These are phyloP conservation scores for Camellia granthamiana DNA, from an alignment of 148 eudicot species.

Conservation along the genomic window DNA sequence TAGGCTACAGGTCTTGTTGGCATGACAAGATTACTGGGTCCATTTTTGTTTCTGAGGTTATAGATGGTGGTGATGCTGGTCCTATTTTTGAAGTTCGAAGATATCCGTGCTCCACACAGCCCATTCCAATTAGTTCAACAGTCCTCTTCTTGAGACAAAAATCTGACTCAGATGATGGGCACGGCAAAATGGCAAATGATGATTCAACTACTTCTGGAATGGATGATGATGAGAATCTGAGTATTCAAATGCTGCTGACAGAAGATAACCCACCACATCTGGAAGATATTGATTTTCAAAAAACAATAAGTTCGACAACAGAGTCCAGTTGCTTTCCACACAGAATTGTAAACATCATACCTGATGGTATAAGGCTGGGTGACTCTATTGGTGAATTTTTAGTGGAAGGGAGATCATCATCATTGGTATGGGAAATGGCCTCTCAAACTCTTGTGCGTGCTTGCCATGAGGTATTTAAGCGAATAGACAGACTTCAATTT, in stretches of 20 bases:
- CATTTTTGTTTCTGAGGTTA: conserved; percentile 41
- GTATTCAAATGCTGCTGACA: conserved; percentile 33
- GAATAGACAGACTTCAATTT: conserved; percentile 27
- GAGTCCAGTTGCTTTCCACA: conserved; percentile 17
- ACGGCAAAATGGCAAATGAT: conserved; percentile 12
- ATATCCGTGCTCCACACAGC: conserved; percentile 37
- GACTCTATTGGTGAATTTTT: conserved; percentile 42
- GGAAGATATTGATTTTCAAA: conserved; percentile 21
- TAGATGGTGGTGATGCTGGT: conserved; percentile 50
- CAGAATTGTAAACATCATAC: conserved; percentile 5
- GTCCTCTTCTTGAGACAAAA: conserved; percentile 26
- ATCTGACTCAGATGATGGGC: conserved; percentile 18
- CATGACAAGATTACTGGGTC: conserved; percentile 59
- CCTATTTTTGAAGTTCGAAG: conserved; percentile 44
- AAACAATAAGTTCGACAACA: conserved; percentile 17
- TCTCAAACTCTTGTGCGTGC: conserved; percentile 33
- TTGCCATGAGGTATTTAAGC: conserved; percentile 31
- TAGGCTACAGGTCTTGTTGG: conserved; percentile 54
- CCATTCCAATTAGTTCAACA: conserved; percentile 41
- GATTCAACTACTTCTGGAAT: conserved; percentile 10
- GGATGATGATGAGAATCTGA: conserved; percentile 35
- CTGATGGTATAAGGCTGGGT: conserved; percentile 16
- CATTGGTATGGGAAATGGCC: conserved; percentile 46
- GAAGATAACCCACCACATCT: conserved; percentile 41
- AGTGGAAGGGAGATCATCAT: conserved; percentile 44